Base-by-base conservation (phyloP, 2,329 filamentous ascomycete species). In the Fusarium napiforme region DNA sequence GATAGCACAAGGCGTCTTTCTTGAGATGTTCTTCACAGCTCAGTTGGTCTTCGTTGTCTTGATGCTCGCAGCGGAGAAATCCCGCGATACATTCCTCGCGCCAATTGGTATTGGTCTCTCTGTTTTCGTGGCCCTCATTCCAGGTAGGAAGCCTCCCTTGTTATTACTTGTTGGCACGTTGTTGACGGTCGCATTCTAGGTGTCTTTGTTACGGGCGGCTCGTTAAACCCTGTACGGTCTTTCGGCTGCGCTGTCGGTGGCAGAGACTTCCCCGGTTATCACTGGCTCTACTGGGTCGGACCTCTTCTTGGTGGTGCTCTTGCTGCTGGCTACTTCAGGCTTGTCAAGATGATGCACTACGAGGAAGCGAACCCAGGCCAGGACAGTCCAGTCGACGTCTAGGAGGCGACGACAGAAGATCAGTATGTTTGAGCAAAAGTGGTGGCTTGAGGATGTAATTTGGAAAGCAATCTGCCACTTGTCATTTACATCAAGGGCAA, bases 21-120 rank as follows among this genome's bases (percentile, higher is more conserved):
- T 92, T 47, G 90, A 92, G 79, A 86, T 90, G 81, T 89, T 92
- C 71, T 83, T 91, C 37, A 92, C 90, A 0, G 84, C 88, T 0
- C 84, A 90, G 71, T 81, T 92, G 15, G 85, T 91, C 10, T 85
- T 92, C 55, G 86, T 89, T 9, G 87, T 92, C 45, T 86, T 90
- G 77, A 91, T 93, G 88, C 83, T 93, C 56, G 91, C 90, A 1
- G 87, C 88, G 6, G 90, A 93, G 77, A 93, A 93, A 80, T 91
- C 93, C 77, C 89, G 89, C 46, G 89, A 89, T 7, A 93, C 91
- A 0, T 93, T 87, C 75, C 81, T 93, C 4, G 92, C 91, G 0
- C 92, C 92, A 0, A 81, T 93, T 1, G 91, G 90, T 5, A 93
- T 94, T 69, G 92, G 92, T 0, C 79, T 93, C 8, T 83, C 91